Evolutionary conservation across 2,329 filamentous ascomycete genomes (phyloP).

Genomic region (Diplodia scrobiculata): DNA sequence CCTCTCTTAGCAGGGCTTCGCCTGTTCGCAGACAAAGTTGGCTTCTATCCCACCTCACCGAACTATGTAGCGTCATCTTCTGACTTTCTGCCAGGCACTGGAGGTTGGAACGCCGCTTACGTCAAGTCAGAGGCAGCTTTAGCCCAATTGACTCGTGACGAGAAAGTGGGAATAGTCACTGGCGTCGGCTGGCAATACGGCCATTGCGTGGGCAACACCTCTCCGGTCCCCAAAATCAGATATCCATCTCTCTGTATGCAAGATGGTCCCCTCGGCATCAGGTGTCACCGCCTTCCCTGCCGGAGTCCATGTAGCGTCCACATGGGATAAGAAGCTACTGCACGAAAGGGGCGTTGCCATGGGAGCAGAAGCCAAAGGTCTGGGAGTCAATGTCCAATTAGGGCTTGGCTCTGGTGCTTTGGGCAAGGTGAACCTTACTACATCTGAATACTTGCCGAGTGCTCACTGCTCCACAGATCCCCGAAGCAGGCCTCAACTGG

Average conservation of each 20-base stretch:
- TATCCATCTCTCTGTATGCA: slow-evolving; percentile 46
- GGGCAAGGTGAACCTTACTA: background rate
- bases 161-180: slow-evolving; percentile 48
- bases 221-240: slow-evolving; percentile 40
- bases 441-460: background rate
- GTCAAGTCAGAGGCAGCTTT: slow-evolving; percentile 46
- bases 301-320: slow-evolving; percentile 45
- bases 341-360: slow-evolving; percentile 42
- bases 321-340: slow-evolving; percentile 44
- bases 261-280: slow-evolving; percentile 47
- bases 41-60: background rate
- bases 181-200: slow-evolving; percentile 42
- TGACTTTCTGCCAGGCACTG: background rate
- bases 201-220: slow-evolving; percentile 44
- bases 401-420: slow-evolving; percentile 48
- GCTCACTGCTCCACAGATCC: slow-evolving; percentile 32
- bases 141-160: slow-evolving; percentile 43
- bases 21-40: slow-evolving; percentile 9
- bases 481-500: slow-evolving; percentile 48
- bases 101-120: slow-evolving; percentile 46
- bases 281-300: slow-evolving; percentile 46
- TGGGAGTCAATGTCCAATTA: slow-evolving; percentile 49
- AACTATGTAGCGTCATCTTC: background rate
- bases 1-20: background rate
- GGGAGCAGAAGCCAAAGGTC: slow-evolving; percentile 46